These are phyloP conservation scores for Chlamydomonas incerta DNA, from an alignment of 139 green algal species.

Conservation along the genomic window DNA sequence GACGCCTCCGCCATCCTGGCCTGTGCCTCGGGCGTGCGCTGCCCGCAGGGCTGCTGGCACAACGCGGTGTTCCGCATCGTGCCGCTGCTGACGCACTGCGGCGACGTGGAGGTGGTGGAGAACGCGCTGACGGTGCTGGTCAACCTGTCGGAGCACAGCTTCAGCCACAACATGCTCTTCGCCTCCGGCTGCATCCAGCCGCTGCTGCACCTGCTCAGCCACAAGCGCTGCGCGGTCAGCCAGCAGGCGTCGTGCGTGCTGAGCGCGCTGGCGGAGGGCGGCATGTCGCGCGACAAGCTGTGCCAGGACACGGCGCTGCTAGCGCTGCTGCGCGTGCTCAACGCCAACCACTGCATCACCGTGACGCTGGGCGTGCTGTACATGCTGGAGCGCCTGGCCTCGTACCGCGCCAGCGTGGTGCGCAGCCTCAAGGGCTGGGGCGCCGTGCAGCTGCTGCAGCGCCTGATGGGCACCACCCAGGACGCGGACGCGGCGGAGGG, in stretches of 20 bases:
- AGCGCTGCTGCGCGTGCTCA: conserved; percentile 44
- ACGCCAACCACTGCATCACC: conserved; percentile 34
- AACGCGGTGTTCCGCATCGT: conserved; percentile 38
- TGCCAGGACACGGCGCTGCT: conserved; percentile 47
- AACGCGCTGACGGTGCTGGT: conserved; percentile 27
- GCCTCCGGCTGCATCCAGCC: conserved; percentile 41
- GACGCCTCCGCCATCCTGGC: neutral
- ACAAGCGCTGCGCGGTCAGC: conserved; percentile 23
- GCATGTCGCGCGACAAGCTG: conserved; percentile 43
- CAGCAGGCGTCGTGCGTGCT: conserved; percentile 40
- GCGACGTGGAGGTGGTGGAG: conserved; percentile 25
- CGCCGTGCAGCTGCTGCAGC: conserved; percentile 27
- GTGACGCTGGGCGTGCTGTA: conserved; percentile 43
- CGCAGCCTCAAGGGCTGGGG: conserved; percentile 21
- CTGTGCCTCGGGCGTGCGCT: neutral
- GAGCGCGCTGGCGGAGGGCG: conserved; percentile 33
- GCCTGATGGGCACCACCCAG: conserved; percentile 23
- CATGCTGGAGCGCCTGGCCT: conserved; percentile 39
- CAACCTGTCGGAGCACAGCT: conserved; percentile 17
- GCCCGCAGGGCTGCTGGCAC: conserved; percentile 46
- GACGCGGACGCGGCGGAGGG: conserved; percentile 40
- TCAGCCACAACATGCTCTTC: conserved; percentile 35
- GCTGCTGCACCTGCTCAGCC: conserved; percentile 42
- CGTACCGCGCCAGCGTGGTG: conserved; percentile 18
- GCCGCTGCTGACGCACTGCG: conserved; percentile 42